Evolutionary conservation across 139 green algal genomes (phyloP).

Genomic region (Nannochloris sp.): DNA sequence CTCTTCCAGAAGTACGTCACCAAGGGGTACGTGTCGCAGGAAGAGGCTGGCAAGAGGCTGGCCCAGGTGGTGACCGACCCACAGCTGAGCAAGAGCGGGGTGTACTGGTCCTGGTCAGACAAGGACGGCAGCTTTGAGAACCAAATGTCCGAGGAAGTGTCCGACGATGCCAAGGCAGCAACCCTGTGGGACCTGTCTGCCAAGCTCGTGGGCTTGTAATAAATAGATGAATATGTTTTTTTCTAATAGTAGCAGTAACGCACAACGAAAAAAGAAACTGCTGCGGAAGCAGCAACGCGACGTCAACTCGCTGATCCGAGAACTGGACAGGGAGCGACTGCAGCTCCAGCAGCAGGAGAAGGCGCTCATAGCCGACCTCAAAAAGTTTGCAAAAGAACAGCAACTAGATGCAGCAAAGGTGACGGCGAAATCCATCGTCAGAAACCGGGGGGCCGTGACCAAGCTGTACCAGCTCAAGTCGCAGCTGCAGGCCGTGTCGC

Average conservation of each 20-base stretch:
- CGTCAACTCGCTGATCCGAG: constrained; percentile 94
- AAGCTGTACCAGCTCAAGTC: constrained; percentile 94
- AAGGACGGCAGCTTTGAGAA: constrained; percentile 33
- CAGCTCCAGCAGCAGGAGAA: constrained; percentile 60
- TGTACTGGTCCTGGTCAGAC: constrained; percentile 81
- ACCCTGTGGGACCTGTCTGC: constrained; percentile 67
- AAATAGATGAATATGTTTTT: constrained; percentile 9
- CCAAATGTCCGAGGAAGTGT: constrained; percentile 42
- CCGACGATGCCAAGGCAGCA: constrained; percentile 58
- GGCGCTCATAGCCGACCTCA: constrained; percentile 84
- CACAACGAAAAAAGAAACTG: constrained; percentile 73
- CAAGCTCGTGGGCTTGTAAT: constrained; percentile 65
- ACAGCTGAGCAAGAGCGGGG: constrained; percentile 49
- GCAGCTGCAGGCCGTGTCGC: constrained; percentile 92
- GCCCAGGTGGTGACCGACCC: constrained; percentile 70
- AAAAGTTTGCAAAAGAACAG: constrained; percentile 91
- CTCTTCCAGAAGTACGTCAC: constrained; percentile 94
- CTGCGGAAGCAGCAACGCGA: constrained; percentile 97
- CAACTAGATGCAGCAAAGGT: constrained; percentile 97
- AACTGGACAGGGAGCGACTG: constrained; percentile 81
- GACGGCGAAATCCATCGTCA: constrained; percentile 95
- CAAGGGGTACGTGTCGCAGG: constrained; percentile 78
- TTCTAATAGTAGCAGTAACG: constrained; percentile 33
- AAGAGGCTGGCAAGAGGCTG: constrained; percentile 78
- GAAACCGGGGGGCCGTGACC: constrained; percentile 93